Conservation (phyloP, 257 asterid genomes). For the Hygrophila difformis region DNA sequence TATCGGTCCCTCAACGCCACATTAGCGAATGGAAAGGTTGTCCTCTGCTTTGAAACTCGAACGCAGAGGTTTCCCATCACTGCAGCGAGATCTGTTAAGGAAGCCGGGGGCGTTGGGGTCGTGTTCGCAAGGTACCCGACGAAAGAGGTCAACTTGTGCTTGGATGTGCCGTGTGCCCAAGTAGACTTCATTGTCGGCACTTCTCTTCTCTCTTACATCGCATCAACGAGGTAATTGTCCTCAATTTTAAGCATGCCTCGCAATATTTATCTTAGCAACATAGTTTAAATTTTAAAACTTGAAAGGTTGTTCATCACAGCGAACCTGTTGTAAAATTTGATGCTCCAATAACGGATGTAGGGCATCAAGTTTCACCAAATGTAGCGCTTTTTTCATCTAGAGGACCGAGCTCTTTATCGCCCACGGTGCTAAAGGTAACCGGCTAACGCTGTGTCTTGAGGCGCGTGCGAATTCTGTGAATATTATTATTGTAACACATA, state of each 20-base stretch:
- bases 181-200: constrained; percentile 29
- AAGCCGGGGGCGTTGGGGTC: constrained; percentile 24
- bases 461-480: too few relatives aligned
- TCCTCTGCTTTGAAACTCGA: constrained; percentile 29
- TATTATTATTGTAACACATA: too few relatives aligned
- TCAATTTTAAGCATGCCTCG: neutral
- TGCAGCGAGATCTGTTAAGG: constrained; percentile 20
- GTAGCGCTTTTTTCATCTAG: constrained; percentile 34
- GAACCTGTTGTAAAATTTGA: constrained; percentile 26
- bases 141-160: constrained; percentile 23
- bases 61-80: constrained; percentile 14
- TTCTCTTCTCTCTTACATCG: constrained; percentile 24
- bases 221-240: constrained; percentile 20
- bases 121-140: constrained; percentile 24
- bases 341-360: constrained; percentile 28
- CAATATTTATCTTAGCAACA: too few relatives aligned
- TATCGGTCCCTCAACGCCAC: constrained; percentile 25
- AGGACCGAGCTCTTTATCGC: constrained; percentile 34
- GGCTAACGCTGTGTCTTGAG: neutral
- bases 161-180: constrained; percentile 32
- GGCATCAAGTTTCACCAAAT: constrained; percentile 24
- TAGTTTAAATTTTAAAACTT: neutral
- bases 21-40: constrained; percentile 23
- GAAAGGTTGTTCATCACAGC: constrained; percentile 16
- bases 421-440: constrained; percentile 26